Evolutionary conservation across 768 basidiomycete species (phyloP), one percentile per base, ranked within the genome.

Genomic region (Termitomyces sp.): DNA sequence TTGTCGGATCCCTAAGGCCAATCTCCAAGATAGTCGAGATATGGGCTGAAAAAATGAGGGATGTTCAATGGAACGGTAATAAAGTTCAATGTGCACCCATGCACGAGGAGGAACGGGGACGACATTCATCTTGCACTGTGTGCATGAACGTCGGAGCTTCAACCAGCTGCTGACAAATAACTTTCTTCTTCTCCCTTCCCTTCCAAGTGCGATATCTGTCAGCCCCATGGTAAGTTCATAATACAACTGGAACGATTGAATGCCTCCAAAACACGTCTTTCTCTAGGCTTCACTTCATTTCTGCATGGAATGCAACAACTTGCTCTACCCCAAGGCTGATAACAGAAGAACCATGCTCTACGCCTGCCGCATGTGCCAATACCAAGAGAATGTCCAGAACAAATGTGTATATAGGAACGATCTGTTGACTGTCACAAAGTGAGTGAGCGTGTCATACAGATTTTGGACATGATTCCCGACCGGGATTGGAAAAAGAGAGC

Each of bases 381-480:
- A 89, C 68, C 85, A 90, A 60, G 93, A 97, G 71, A 81, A 85
- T 57, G 85, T 87, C 24, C 86, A 89, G 19, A 93, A 93, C 68
- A 85, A 85, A 63, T 92, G 91, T 64, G 94, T 98, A 17, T 98
- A 97, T 66, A 78, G 85, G 65, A 96, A 98, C 56, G 96, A 98
- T 72, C 71, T 98, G 72, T 72, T 97, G 63, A 96, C 90, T 0
- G 88, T 94, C 35, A 93, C 95, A 55, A 94, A 92, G 96, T 96
- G 60, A 46, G 74, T 68, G 3, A 19, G n/a, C 3, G 58, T 15
- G 15, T 14, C 37, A 28, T 30, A 34, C 24, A 64, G 62, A 76
- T 70, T 6, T 30, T 45, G 43, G 50, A 24, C 37, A n/a, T 38
- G 40, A 24, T 51, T 28, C 26, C 57, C 56, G 44, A 58, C 34